These are phyloP conservation scores for Pelargonium cotyledonis DNA, from an alignment of 441 rosid genomes.

Conservation along the genomic window DNA sequence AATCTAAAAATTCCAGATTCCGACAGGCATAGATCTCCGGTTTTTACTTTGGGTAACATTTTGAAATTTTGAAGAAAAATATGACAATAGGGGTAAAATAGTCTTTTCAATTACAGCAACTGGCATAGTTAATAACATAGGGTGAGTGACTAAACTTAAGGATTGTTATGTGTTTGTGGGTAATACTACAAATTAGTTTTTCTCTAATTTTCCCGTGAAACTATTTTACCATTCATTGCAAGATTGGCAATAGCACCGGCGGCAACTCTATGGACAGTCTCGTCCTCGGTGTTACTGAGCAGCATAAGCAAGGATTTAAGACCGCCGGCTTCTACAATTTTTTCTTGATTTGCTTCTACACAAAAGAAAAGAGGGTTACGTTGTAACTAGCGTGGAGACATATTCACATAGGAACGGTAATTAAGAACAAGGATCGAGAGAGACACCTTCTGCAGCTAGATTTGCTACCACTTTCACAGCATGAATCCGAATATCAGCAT, in stretches of 20 bases:
- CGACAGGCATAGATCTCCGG: too few relatives aligned
- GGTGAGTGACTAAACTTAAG: too few relatives aligned
- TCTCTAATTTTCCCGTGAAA: too few relatives aligned
- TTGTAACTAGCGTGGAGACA: neutral
- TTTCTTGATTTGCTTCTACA: slow-evolving; percentile 89
- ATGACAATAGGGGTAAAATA: too few relatives aligned
- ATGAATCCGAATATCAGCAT: slow-evolving; percentile 87
- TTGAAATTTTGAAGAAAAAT: too few relatives aligned
- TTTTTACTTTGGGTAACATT: too few relatives aligned
- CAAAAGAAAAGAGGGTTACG: neutral
- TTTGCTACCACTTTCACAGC: slow-evolving; percentile 99
- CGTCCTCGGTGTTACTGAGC: slow-evolving; percentile 79
- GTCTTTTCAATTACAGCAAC: too few relatives aligned
- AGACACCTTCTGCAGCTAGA: slow-evolving; percentile 94
- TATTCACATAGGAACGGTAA: neutral
- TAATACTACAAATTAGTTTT: too few relatives aligned
- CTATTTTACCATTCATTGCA: slow-evolving; percentile 86
- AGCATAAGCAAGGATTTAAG: slow-evolving; percentile 69
- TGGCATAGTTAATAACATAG: too few relatives aligned
- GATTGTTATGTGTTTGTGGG: too few relatives aligned
- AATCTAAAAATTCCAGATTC: too few relatives aligned
- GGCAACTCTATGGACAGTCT: slow-evolving; percentile 89
- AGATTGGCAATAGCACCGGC: slow-evolving; percentile 99
- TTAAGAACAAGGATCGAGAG: slow-evolving; percentile 16
- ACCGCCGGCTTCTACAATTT: slow-evolving; percentile 99